These are phyloP conservation scores for Pseudogymnoascus pannorum DNA, from an alignment of 2,329 filamentous ascomycete species.

Conservation along the genomic window DNA sequence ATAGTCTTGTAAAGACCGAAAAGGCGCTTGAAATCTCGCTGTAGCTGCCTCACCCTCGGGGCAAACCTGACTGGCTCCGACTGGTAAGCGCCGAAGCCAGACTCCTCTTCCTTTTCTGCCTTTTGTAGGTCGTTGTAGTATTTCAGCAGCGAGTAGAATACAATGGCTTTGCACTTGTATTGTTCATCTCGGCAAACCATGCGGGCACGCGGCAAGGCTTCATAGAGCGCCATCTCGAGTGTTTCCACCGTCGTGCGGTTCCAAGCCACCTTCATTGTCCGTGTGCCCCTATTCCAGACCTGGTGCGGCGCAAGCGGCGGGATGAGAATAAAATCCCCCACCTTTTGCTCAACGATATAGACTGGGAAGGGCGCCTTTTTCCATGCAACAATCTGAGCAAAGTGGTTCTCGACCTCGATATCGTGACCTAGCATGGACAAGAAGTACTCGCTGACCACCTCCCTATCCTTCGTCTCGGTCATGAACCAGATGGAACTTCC, in stretches of 20 bases:
- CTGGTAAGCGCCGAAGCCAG: constrained; percentile 39
- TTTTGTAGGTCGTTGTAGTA: constrained; percentile 59
- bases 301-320: constrained; percentile 92
- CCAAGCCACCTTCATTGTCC: constrained; percentile 97
- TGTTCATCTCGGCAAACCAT: constrained; percentile 95
- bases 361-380: constrained; percentile 89
- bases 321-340: constrained; percentile 88
- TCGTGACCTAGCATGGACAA: constrained; percentile 89
- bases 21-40: constrained; percentile 73
- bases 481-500: constrained; percentile 98
- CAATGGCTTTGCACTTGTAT: constrained; percentile 96
- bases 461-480: constrained; percentile 90
- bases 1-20: constrained; percentile 73
- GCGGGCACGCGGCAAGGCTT: constrained; percentile 80
- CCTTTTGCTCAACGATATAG: constrained; percentile 83
- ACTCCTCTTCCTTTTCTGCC: constrained; percentile 38
- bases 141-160: constrained; percentile 79
- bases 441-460: constrained; percentile 89
- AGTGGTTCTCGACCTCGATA: constrained; percentile 94
- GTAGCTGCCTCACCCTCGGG: constrained; percentile 58
- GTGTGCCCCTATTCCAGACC: constrained; percentile 94
- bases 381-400: constrained; percentile 92
- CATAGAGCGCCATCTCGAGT: constrained; percentile 73
- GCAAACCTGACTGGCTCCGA: constrained; percentile 37
- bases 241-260: constrained; percentile 93